Evolutionary conservation across 129 eudicot genomes (phyloP), one percentile per base, ranked within the genome.

Genomic region (Cynara cardunculus): DNA sequence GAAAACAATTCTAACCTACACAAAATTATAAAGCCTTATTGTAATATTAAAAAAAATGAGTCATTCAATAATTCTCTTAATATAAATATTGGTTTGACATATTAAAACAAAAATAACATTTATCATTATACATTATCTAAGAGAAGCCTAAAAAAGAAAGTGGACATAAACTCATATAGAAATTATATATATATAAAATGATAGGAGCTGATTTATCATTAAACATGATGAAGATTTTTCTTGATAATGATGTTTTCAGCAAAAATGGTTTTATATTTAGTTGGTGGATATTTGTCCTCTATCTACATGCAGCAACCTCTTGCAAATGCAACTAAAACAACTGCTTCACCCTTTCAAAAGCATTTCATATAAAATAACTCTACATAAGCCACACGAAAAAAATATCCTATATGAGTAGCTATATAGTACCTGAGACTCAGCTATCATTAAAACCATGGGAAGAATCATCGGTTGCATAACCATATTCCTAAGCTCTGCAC

Each of bases 391-490:
- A 18, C 73, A 82, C 3, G 25, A 69, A 82, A 82, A 82, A 25
- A 19, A 56, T 14, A 76, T 64, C 69, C 9, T 62, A 16, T 31
- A 32, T 22, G 30, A 86, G 81, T 21, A 75, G 32, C 35, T 31
- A 77, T 7, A 61, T 67, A 13, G 76, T 87, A 94, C 99, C 99
- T 95, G 99, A 44, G 99, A 92, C 82, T 95, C 97, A 0, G 99
- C 99, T 68, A 95, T 95, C 56, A 89, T 92, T 79, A 95, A 83
- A 81, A 95, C 99, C 99, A 95, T 95, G 75, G 99, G 99, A 72
- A 95, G 88, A 85, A 95, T 95, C 94, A 95, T 95, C 25, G 99
- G 99, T 75, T 95, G 99, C 99, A 95, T 89, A 24, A 92, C 99
- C 93, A 95, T 77, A 85, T 95, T 95, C 41, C 97, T 84, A 70